A percentile compares a stretch with the other conserved stretches of the same genome.
Conservation (phyloP, 2,329 filamentous ascomycete genomes). For the Fusarium buxicola region DNA sequence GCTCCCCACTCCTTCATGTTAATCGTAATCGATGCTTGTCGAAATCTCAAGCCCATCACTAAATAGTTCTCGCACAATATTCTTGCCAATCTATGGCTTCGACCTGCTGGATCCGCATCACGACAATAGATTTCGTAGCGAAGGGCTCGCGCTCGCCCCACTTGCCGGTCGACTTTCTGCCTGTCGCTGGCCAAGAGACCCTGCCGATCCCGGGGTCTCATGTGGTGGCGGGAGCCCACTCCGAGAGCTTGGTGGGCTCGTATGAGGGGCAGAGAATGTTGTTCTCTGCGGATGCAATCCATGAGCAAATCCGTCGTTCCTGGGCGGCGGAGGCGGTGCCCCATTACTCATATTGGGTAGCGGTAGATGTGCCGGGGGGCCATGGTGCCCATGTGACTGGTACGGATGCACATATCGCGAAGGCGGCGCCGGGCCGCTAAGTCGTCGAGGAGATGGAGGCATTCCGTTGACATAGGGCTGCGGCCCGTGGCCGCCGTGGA, state of each 20-base stretch:
- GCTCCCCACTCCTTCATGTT: background rate
- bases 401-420: constrained; percentile 56
- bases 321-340: constrained; percentile 47
- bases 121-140: constrained; percentile 78
- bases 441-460: constrained; percentile 61
- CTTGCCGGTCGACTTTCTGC: constrained; percentile 62
- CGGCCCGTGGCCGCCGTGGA: constrained; percentile 52
- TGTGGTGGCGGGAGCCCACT: constrained; percentile 51
- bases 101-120: constrained; percentile 49
- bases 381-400: constrained; percentile 45
- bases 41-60: background rate
- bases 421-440: constrained; percentile 56
- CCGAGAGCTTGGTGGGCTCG: constrained; percentile 59
- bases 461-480: constrained; percentile 57
- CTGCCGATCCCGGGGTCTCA: constrained; percentile 41
- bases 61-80: background rate
- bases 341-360: constrained; percentile 52
- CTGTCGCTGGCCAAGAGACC: constrained; percentile 40
- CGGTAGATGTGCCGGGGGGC: constrained; percentile 40
- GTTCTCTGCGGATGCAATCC: constrained; percentile 56
- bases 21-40: background rate
- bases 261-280: constrained; percentile 57
- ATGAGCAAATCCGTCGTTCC: constrained; percentile 54
- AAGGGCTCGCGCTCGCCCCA: constrained; percentile 83
- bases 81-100: background rate